Conservation (phyloP, 495 filamentous ascomycete genomes). For the Entonaema liquescens region DNA sequence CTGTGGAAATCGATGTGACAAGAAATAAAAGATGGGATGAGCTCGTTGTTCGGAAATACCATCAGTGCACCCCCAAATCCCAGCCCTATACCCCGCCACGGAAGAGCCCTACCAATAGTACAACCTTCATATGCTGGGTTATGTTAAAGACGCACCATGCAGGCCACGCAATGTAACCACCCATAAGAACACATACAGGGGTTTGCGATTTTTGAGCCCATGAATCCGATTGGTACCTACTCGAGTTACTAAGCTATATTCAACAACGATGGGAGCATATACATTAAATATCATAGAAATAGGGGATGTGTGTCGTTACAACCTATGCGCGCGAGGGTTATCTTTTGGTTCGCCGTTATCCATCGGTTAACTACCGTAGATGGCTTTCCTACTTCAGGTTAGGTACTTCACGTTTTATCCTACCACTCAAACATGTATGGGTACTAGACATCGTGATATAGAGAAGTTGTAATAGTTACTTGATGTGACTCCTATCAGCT, state of each 20-base stretch:
- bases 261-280: not conserved
- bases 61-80: not conserved
- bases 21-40: not conserved
- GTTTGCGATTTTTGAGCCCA: no score
- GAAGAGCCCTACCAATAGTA: not conserved
- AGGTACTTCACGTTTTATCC: no score
- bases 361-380: no score
- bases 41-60: not conserved
- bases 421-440: no score
- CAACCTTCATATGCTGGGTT: not conserved
- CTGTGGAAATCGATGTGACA: not conserved
- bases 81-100: not conserved
- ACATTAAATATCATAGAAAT: no score
- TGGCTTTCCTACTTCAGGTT: no score
- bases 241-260: not conserved
- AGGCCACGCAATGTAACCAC: not conserved
- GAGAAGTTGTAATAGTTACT: no score
- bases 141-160: not conserved
- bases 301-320: no score
- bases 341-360: no score
- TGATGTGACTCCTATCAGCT: no score
- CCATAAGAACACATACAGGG: not conserved
- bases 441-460: no score
- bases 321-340: no score
- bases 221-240: not conserved